A percentile compares a stretch with the other conserved stretches of the same genome.
phyloP scores from a whole-genome alignment of 2,329 filamentous ascomycete genomes.

The Lachnellula subtilissima region DNA sequence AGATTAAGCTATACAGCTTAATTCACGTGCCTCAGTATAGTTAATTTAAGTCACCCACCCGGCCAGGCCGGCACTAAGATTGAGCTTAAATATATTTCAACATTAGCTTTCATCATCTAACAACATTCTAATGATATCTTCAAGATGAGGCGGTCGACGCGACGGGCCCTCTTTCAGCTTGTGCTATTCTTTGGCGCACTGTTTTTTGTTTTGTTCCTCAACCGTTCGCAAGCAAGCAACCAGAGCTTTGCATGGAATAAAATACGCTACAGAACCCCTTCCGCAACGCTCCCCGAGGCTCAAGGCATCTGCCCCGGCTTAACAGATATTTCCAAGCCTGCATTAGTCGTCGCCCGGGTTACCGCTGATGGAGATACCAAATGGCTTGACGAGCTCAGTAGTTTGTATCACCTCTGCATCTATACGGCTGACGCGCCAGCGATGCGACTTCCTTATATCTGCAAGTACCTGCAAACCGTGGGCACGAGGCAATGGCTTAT shows the following conservation, averaged over 20 bases:
- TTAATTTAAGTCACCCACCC: no score
- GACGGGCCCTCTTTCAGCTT: conserved; percentile 33
- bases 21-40: no score
- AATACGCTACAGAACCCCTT: conserved; percentile 38
- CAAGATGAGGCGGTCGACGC: conserved; percentile 36
- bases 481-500: conserved; percentile 44
- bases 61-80: no score
- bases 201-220: conserved; percentile 35
- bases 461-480: conserved; percentile 42
- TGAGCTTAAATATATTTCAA: no score
- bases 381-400: conserved; percentile 38
- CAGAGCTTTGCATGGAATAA: conserved; percentile 39
- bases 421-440: conserved; percentile 37
- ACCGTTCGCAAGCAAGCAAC: conserved; percentile 29
- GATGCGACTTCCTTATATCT: conserved; percentile 30
- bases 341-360: conserved; percentile 40
- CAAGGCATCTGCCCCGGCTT: conserved; percentile 41
- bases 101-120: no score
- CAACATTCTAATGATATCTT: neutral
- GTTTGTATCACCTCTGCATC: conserved; percentile 41
- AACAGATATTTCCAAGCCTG: conserved; percentile 36
- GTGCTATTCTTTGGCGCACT: conserved; percentile 33
- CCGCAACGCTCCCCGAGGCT: conserved; percentile 32
- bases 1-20: no score
- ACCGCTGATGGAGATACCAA: conserved; percentile 36